Conservation (phyloP, 1,284 basidiomycete genomes). For the Nidula niveotomentosa region DNA sequence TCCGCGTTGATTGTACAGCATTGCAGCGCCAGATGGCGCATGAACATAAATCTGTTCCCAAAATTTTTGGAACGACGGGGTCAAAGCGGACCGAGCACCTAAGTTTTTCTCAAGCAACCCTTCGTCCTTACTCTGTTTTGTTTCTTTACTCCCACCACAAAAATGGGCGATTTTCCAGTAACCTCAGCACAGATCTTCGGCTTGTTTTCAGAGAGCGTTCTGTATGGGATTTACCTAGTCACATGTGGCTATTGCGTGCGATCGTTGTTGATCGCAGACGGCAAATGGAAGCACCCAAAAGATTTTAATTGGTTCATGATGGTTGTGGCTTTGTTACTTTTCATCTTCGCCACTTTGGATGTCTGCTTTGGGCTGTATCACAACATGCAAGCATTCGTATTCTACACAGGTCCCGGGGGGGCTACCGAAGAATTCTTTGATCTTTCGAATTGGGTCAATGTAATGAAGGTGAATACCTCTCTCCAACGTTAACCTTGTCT, state of each 20-base stretch:
- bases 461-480: background rate
- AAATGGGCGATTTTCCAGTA: background rate
- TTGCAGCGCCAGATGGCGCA: too few species aligned
- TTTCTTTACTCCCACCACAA: too few species aligned
- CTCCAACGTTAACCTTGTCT: background rate
- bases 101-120: too few species aligned
- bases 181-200: background rate
- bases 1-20: too few species aligned
- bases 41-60: too few species aligned
- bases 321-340: background rate
- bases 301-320: background rate
- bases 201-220: background rate
- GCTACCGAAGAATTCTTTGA: background rate
- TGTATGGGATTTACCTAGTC: background rate
- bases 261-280: background rate
- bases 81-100: too few species aligned
- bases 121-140: too few species aligned
- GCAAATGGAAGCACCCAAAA: background rate
- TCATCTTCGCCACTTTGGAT: background rate
- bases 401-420: background rate
- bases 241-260: background rate
- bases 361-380: background rate
- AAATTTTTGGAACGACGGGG: too few species aligned
- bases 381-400: background rate
- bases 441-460: background rate